Percentiles rank a stretch among this genome's conserved stretches.
These are phyloP conservation scores for Hygrophorus pudorinus DNA, from an alignment of 768 basidiomycete genomes.

Conservation along the genomic window DNA sequence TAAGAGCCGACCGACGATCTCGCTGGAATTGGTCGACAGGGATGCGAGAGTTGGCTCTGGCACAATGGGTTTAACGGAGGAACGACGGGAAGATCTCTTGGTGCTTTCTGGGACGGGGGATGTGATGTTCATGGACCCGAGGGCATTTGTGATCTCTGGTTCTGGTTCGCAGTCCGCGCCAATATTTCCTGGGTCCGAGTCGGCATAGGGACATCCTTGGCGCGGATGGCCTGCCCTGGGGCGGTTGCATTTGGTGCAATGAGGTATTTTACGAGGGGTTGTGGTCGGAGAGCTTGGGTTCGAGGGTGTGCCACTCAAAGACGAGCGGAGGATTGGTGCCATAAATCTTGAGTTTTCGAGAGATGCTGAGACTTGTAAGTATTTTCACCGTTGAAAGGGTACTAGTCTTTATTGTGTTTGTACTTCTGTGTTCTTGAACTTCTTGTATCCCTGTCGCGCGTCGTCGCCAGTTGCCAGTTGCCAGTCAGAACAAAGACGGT, in stretches of 20 bases:
- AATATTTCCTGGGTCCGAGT: constrained; percentile 15
- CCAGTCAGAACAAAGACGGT: no score
- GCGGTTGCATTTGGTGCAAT: constrained; percentile 45
- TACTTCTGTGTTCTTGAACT: no score
- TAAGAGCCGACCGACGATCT: constrained; percentile 35
- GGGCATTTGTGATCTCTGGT: constrained; percentile 25
- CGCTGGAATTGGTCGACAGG: constrained; percentile 35
- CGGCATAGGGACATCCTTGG: constrained; percentile 44
- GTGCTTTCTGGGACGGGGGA: constrained; percentile 9
- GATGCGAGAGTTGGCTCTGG: constrained; percentile 31
- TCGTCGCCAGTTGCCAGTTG: no score
- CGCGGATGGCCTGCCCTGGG: constrained; percentile 52
- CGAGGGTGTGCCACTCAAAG: background rate
- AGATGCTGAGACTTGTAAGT: no score
- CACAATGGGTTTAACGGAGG: constrained; percentile 18
- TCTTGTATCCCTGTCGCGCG: no score
- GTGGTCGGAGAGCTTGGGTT: constrained; percentile 12
- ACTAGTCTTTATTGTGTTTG: no score
- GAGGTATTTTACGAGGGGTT: constrained; percentile 41
- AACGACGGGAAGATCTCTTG: constrained; percentile 15
- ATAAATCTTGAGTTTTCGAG: background rate
- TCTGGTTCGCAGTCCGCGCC: background rate
- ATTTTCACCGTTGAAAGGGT: no score
- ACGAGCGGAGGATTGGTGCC: constrained; percentile 7
- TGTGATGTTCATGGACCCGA: constrained; percentile 37